Conservation (phyloP, 345 rosid species). For the Salix arbutifolia region DNA sequence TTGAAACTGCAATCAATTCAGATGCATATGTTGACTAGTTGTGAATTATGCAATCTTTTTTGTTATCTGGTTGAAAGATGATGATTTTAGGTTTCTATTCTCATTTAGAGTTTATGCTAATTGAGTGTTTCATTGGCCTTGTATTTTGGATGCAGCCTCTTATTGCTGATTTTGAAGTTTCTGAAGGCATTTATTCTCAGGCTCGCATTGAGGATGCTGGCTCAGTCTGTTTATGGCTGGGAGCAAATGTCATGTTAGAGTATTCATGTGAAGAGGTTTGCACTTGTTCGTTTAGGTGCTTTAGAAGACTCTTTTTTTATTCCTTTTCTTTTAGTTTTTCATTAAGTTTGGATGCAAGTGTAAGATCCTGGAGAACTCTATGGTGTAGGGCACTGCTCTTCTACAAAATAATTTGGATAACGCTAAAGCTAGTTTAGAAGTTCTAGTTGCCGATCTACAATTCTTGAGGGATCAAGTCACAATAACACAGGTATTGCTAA, state of each 20-base stretch:
- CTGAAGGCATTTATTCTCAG: conserved; percentile 89
- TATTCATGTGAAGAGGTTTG: conserved; percentile 82
- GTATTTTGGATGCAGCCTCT: conserved; percentile 44
- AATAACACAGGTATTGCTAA: conserved; percentile 67
- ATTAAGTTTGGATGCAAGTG: conserved; percentile 19
- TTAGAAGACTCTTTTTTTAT: neutral
- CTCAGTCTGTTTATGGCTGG: conserved; percentile 89
- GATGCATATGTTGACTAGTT: neutral
- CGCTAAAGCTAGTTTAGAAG: conserved; percentile 93
- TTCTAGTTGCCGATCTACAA: conserved; percentile 77
- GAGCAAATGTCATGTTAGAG: conserved; percentile 96
- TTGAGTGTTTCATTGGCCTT: neutral
- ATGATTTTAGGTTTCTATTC: neutral
- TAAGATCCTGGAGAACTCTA: conserved; percentile 20
- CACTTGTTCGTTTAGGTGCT: conserved; percentile 14
- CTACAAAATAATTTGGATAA: conserved; percentile 80
- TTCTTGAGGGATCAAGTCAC: conserved; percentile 96
- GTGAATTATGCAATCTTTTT: neutral
- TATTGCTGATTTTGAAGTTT: conserved; percentile 84
- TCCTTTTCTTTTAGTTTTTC: neutral
- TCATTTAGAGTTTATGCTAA: neutral
- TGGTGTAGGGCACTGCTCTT: conserved; percentile 63
- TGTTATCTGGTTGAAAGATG: neutral
- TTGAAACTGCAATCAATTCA: neutral
- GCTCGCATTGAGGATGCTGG: conserved; percentile 64